A percentile compares a stretch with the other conserved stretches of the same genome.
Evolutionary conservation across 345 rosid genomes (phyloP).

Genomic region (Linum lewisii): DNA sequence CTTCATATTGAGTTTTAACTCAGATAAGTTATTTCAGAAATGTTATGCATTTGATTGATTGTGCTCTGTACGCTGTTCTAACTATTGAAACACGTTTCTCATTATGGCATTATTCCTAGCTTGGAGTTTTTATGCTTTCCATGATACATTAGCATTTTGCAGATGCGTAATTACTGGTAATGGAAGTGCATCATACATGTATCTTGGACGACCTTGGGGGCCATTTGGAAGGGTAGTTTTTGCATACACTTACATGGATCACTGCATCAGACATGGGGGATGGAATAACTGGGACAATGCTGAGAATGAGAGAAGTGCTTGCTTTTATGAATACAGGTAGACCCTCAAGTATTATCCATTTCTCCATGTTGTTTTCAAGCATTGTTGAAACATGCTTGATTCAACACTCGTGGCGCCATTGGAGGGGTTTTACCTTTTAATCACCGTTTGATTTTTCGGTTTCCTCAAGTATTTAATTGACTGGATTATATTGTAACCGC

Average conservation of each 20-base stretch:
- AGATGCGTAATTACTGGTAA: slow-evolving; percentile 90
- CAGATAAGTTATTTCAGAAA: too few relatives aligned
- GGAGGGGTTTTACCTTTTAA: too few relatives aligned
- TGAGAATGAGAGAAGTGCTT: slow-evolving; percentile 96
- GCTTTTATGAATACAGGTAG: slow-evolving; percentile 92
- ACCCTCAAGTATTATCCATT: neutral
- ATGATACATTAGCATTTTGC: slow-evolving; percentile 16
- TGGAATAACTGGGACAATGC: slow-evolving; percentile 90
- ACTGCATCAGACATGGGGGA: slow-evolving; percentile 51
- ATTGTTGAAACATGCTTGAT: too few relatives aligned
- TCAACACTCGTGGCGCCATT: too few relatives aligned
- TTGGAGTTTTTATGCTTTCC: neutral
- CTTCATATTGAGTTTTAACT: too few relatives aligned
- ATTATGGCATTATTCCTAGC: neutral
- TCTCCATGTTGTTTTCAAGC: neutral
- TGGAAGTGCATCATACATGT: slow-evolving; percentile 46
- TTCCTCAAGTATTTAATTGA: too few relatives aligned
- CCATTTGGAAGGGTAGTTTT: slow-evolving; percentile 88
- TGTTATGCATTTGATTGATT: too few relatives aligned
- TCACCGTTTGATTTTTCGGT: too few relatives aligned
- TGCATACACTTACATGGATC: slow-evolving; percentile 77
- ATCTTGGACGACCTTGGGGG: slow-evolving; percentile 96
- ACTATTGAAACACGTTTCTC: neutral
- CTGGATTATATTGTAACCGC: slow-evolving; percentile 9
- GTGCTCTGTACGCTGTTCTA: neutral